Evolutionary conservation across 139 green algal genomes (phyloP).

Genomic region (Closterium sp.): DNA sequence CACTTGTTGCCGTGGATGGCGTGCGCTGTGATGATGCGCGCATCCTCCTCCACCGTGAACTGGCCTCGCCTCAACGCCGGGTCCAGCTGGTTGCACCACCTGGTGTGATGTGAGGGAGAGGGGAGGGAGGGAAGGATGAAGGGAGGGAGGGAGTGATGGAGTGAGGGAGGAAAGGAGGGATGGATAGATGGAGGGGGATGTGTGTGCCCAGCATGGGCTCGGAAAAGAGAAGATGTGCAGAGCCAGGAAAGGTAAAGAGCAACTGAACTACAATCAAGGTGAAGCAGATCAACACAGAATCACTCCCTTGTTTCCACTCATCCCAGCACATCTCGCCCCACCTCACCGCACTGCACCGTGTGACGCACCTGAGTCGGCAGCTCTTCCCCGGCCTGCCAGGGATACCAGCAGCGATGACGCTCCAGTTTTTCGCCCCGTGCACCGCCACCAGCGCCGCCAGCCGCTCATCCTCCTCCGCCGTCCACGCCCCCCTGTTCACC

Average conservation of each 20-base stretch:
- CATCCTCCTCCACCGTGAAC: too few species aligned
- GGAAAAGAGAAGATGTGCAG: too few species aligned
- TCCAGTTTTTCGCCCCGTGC: slow-evolving; percentile 29
- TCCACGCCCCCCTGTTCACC: slow-evolving; percentile 12
- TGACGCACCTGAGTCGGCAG: slow-evolving; percentile 19
- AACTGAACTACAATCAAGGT: too few species aligned
- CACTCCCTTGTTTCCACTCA: too few species aligned
- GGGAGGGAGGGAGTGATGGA: background rate
- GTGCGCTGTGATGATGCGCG: too few species aligned
- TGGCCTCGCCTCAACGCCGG: slow-evolving; percentile 12
- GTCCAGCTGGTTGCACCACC: slow-evolving; percentile 33
- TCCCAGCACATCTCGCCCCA: background rate
- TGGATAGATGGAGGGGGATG: too few species aligned
- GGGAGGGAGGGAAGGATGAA: too few species aligned
- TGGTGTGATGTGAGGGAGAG: background rate
- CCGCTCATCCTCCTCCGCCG: slow-evolving; percentile 21
- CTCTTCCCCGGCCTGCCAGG: slow-evolving; percentile 19
- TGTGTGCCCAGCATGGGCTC: too few species aligned
- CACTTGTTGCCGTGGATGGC: too few species aligned
- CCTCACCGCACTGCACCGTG: background rate
- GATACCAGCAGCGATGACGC: slow-evolving; percentile 2
- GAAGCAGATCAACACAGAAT: too few species aligned
- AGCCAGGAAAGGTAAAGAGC: too few species aligned
- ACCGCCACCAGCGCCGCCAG: slow-evolving; percentile 22
- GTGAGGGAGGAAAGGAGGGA: background rate